Conservation (phyloP, 192 early-diverging fungal species). For the Endogone sp. region DNA sequence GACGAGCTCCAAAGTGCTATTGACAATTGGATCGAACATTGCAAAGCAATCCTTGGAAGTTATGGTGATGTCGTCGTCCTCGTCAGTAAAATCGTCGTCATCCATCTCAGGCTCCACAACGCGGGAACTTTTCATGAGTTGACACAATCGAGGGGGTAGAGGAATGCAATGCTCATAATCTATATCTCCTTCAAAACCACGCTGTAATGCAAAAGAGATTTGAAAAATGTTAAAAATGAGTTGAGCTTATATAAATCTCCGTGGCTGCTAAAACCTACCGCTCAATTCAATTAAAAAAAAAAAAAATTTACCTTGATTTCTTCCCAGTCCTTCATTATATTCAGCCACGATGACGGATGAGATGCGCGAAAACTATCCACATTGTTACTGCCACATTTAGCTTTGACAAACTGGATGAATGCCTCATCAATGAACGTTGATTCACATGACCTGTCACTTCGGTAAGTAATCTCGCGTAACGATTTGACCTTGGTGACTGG, state of each 20-base stretch:
- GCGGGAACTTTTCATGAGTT: not conserved
- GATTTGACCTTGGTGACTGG: not conserved
- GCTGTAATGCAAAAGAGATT: not conserved
- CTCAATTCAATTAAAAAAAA: not conserved
- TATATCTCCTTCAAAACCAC: not conserved
- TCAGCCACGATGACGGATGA: not conserved
- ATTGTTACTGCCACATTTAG: not conserved
- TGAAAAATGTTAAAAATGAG: not conserved
- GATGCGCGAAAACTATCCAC: not conserved
- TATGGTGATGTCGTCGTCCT: not conserved
- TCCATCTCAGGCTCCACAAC: not conserved
- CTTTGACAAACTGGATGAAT: not conserved
- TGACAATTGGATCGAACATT: slow-evolving; percentile 33
- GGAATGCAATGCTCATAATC: not conserved
- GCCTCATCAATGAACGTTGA: slow-evolving; percentile 28
- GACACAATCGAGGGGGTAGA: not conserved
- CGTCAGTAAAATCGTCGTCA: not conserved
- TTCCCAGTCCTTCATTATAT: not conserved
- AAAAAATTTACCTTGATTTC: not conserved
- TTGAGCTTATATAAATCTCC: not conserved
- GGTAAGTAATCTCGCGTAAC: slow-evolving; percentile 27
- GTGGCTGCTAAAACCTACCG: too few relatives aligned
- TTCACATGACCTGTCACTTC: slow-evolving; percentile 25
- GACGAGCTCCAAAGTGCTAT: slow-evolving; percentile 28
- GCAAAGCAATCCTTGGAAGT: not conserved